These are phyloP conservation scores for Diplosphaera chodatii DNA, from an alignment of 139 green algal species.

Conservation along the genomic window DNA sequence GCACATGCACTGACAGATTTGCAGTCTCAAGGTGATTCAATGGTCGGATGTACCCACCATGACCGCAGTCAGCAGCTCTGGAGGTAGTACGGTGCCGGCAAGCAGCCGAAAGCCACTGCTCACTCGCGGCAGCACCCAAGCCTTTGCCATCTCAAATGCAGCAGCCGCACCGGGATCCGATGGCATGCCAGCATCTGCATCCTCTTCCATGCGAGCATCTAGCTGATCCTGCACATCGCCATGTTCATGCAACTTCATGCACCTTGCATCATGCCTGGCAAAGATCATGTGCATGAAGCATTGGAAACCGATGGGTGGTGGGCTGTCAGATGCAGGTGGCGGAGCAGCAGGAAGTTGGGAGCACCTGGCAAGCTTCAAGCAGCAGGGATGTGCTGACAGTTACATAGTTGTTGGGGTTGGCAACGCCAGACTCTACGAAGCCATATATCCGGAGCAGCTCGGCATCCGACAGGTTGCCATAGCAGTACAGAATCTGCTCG, in stretches of 20 bases:
- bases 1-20: no score
- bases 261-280: no score
- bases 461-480: slow-evolving; percentile 60
- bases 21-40: no score
- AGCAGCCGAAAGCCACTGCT: background rate
- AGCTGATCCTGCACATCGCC: background rate
- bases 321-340: no score
- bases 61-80: background rate
- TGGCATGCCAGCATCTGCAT: background rate
- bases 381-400: background rate
- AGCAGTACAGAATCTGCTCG: slow-evolving; percentile 58
- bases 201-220: background rate
- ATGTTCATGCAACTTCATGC: no score
- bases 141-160: background rate
- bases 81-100: background rate
- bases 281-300: no score
- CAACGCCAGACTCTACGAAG: slow-evolving; percentile 41
- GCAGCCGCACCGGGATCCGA: background rate
- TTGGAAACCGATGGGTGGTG: no score
- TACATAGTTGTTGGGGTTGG: slow-evolving; percentile 27
- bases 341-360: no score
- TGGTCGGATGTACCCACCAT: background rate
- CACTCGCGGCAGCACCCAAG: background rate
- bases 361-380: background rate
- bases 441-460: slow-evolving; percentile 69